Base-by-base conservation (phyloP, 345 rosid genomes). In the Heritiera littoralis region DNA sequence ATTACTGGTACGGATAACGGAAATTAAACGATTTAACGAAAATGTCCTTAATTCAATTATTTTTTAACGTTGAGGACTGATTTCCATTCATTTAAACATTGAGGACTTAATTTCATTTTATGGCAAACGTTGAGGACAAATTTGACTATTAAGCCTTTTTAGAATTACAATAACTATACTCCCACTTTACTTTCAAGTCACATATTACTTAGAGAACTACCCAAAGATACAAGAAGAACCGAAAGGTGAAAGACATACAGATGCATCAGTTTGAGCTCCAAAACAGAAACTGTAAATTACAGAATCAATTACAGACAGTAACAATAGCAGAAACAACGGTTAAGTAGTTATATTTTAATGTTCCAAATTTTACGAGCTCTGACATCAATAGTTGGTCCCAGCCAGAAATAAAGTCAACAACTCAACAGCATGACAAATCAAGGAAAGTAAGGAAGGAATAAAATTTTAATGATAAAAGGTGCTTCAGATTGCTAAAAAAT, bases 181-280 rank as follows among this genome's bases (percentile, higher is more conserved):
- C 60, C 59, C 45, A 30, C 60, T 71, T 71, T 71, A 51, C 14
- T 71, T 51, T 51, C 75, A 30, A 51, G 60, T 14, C 45, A 30
- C 45, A 60, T 18, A 56, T 59, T 23, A 59, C 6, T 60, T 38
- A 60, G 66, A 60, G 15, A 23, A 59, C 64, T 10, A 60, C 7
- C 32, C 5, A 11, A 60, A 60, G 66, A 60, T 60, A 10, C 6
- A 28, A 60, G 38, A 60, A 23, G 38, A 28, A 28, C 2, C 2
- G 7, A 60, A 10, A 28, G 38, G 13, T 56, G 6, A 58, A 80
- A 56, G 20, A 45, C 17, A 38, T 58, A 46, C 46, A 73, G 6
- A 71, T 58, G 74, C 54, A 78, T 80, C 65, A 77, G 63, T 72
- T 56, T 61, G 58, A 32, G 64, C 52, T 63, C 66, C 45, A 65